Evolutionary conservation across 306 rosid species (phyloP).

Genomic region (Quercus mongolica): DNA sequence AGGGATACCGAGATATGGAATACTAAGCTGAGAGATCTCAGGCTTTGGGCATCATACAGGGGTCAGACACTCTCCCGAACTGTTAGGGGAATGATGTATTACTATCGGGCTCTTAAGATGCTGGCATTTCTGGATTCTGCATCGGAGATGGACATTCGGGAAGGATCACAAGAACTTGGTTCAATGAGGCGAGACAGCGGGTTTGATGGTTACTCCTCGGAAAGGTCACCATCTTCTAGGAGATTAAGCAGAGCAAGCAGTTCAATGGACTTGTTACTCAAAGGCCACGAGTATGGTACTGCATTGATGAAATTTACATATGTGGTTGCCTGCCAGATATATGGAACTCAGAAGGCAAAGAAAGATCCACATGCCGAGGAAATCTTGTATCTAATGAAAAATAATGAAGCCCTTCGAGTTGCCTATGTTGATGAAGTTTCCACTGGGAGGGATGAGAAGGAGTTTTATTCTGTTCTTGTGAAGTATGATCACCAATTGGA

Average conservation of each 20-base stretch:
- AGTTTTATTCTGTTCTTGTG: conserved; percentile 78
- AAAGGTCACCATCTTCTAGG: conserved; percentile 40
- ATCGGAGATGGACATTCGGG: conserved; percentile 88
- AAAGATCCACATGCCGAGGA: conserved; percentile 83
- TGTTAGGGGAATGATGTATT: conserved; percentile 99
- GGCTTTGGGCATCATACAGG: conserved; percentile 96
- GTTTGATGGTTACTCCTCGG: conserved; percentile 41
- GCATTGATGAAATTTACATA: conserved; percentile 90
- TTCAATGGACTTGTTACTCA: conserved; percentile 56
- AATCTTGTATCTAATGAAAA: conserved; percentile 65
- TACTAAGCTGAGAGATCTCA: conserved; percentile 69
- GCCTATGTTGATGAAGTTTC: conserved; percentile 86
- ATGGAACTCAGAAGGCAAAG: conserved; percentile 80
- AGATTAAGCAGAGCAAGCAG: conserved; percentile 69
- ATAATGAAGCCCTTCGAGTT: conserved; percentile 73
- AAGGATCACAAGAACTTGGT: conserved; percentile 80
- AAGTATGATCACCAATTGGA: conserved; percentile 68
- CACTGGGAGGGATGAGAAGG: conserved; percentile 58
- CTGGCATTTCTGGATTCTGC: conserved; percentile 93
- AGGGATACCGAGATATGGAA: conserved; percentile 79
- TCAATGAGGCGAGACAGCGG: conserved; percentile 53
- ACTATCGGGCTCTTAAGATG: conserved; percentile 92
- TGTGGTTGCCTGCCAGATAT: conserved; percentile 95
- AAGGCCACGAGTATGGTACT: conserved; percentile 94
- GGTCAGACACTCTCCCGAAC: conserved; percentile 90